A percentile compares a stretch with the other conserved stretches of the same genome.
Conservation (phyloP, 192 early-diverging fungal genomes). For the Geranomyces variabilis region DNA sequence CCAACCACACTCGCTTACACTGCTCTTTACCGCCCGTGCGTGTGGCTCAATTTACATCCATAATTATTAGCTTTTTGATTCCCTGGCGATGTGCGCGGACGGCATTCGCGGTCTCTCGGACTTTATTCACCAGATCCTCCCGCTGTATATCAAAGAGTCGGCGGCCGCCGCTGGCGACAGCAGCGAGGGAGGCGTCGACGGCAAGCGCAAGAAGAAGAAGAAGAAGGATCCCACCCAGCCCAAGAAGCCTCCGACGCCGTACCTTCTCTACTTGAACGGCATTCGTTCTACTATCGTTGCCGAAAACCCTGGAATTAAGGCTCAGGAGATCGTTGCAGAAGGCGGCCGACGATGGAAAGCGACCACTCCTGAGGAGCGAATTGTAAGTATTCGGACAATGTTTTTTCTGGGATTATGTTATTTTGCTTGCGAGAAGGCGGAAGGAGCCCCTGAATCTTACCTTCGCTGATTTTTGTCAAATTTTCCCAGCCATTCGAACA, state of each 20-base stretch:
- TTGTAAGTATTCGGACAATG: no score
- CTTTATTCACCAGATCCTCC: slow-evolving; percentile 8
- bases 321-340: neutral
- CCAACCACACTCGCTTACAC: no score
- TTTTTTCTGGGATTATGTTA: neutral
- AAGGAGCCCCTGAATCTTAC: neutral
- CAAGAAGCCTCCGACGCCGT: slow-evolving; percentile 7
- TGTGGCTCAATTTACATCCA: neutral
- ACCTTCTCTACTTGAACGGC: slow-evolving; percentile 8
- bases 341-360: slow-evolving; percentile 8
- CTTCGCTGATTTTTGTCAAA: neutral
- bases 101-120: slow-evolving; percentile 7
- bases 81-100: neutral
- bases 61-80: slow-evolving; percentile 1
- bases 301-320: neutral
- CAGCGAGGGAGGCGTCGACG: neutral
- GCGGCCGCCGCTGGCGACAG: neutral
- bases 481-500: slow-evolving; percentile 2
- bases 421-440: neutral
- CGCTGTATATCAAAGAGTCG: neutral
- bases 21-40: neutral
- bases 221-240: neutral
- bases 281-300: slow-evolving; percentile 5
- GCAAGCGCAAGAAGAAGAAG: slow-evolving; percentile 3
- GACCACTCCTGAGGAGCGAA: slow-evolving; percentile 1